Base-by-base conservation (phyloP, 2,329 filamentous ascomycete genomes). In the Apiospora malaysiana region DNA sequence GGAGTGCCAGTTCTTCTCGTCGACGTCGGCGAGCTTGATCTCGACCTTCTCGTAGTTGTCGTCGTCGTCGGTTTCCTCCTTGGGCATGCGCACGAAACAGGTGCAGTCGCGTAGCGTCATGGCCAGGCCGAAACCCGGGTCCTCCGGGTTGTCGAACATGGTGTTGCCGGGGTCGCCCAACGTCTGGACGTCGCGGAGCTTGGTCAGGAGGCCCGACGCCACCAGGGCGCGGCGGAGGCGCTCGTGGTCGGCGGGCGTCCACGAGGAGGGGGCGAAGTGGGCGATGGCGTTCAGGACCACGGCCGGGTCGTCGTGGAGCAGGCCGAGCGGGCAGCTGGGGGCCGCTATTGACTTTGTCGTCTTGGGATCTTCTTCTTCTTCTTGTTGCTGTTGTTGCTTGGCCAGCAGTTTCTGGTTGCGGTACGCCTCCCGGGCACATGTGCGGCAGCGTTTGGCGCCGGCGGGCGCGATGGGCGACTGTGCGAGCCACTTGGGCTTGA, bases 91-190 rank as follows among this genome's bases (percentile, higher is more conserved):
- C 51, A 94, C 83, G 77, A 92, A 94, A 75, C 93, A 88, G 4
- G 92, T 93, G 79, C 93, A 94, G 82, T 96, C 93, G 68, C 93
- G 85, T 74, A 96, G 80, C 4, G 93, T 95, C 93, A 95, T 95
- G 70, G 92, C 92, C 8, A 93, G 83, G 16, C 88, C 86, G 72
- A 93, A 90, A 40, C 87, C 83, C 4, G 78, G 72, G 70, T 84
- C 80, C 25, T 77, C 72, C 1, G 78, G 79, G 66, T 83, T 78
- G 10, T 83, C 81, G 2, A 81, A 75, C 2, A 88, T 79, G 25
- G 87, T 84, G 0, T 84, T 83, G 0, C 75, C 78, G 1, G 80
- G 77, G 73, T 89, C 87, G 27, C 85, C 77, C 21, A 73, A 78
- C 7, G 79, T 74, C 69, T 85, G 81, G 71, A 79, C 71, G 37